Conservation (phyloP, 768 basidiomycete species). For the Trametes cingulata region DNA sequence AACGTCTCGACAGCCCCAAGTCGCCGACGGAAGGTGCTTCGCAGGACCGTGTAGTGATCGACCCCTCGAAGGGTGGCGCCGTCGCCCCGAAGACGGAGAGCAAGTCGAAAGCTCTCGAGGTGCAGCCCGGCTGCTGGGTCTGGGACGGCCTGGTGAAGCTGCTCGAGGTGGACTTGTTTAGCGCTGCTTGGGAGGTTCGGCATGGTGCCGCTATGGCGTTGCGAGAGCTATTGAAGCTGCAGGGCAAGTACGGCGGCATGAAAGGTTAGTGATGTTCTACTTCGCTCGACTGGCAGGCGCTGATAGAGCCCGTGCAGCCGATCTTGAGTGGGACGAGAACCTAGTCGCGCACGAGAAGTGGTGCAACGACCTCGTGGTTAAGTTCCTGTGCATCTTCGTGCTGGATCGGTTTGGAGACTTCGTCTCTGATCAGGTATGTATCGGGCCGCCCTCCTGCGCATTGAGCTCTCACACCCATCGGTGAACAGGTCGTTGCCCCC, state of each 20-base stretch:
- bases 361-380: conserved; percentile 87
- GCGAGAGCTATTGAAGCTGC: conserved; percentile 81
- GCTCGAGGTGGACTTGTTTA: conserved; percentile 81
- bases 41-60: conserved; percentile 69
- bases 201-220: conserved; percentile 94
- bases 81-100: conserved; percentile 77
- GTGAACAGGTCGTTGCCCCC: conserved; percentile 78
- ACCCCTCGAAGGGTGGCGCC: conserved; percentile 83
- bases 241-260: conserved; percentile 84
- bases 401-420: conserved; percentile 99
- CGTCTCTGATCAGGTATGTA: conserved; percentile 79
- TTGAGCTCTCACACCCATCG: neutral
- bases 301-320: conserved; percentile 40
- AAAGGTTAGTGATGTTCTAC: conserved; percentile 54
- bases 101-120: conserved; percentile 76
- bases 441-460: neutral
- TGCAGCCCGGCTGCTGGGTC: conserved; percentile 74
- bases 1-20: conserved; percentile 61
- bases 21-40: conserved; percentile 40
- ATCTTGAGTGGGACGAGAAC: conserved; percentile 56
- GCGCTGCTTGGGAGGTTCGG: conserved; percentile 87
- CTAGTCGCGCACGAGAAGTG: conserved; percentile 73
- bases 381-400: conserved; percentile 86
- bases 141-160: conserved; percentile 84
- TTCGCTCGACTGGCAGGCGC: no score